These are phyloP conservation scores for Xerocomus amazonicus DNA, from an alignment of 1,284 basidiomycete genomes.

Conservation along the genomic window DNA sequence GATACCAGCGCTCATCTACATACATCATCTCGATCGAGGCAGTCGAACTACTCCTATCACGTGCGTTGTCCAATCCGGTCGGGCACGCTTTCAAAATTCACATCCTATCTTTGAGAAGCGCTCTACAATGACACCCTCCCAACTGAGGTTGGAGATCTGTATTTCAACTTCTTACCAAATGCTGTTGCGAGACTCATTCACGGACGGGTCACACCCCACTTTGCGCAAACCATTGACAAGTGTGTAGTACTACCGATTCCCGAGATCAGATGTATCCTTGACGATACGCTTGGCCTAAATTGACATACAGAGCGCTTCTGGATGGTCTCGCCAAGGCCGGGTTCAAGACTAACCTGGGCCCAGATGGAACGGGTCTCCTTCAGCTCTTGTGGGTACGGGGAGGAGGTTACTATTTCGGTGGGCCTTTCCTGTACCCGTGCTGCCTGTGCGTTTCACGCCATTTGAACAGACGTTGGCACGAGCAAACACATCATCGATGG, in stretches of 20 bases:
- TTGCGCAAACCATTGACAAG: slow-evolving; percentile 30
- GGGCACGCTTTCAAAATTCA: neutral
- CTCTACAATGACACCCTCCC: slow-evolving; percentile 27
- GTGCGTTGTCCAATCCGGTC: slow-evolving; percentile 6
- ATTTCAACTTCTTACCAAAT: slow-evolving; percentile 17
- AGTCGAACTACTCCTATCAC: slow-evolving; percentile 10
- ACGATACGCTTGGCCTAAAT: neutral
- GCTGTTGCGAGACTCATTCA: slow-evolving; percentile 14
- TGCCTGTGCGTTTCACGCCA: neutral
- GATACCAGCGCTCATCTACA: slow-evolving; percentile 32
- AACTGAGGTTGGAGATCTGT: slow-evolving; percentile 25
- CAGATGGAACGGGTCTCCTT: slow-evolving; percentile 36
- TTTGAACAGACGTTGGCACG: slow-evolving; percentile 35
- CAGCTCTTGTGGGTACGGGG: slow-evolving; percentile 31
- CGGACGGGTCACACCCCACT: slow-evolving; percentile 15
- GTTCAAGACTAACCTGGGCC: slow-evolving; percentile 42
- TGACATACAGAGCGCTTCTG: slow-evolving; percentile 30
- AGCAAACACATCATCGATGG: slow-evolving; percentile 41
- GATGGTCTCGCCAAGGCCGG: slow-evolving; percentile 43
- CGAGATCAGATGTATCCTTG: neutral
- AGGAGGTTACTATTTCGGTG: slow-evolving; percentile 44
- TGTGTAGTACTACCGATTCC: slow-evolving; percentile 3
- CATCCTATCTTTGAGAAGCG: slow-evolving; percentile 1
- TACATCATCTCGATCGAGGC: slow-evolving; percentile 20
- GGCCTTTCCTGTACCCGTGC: neutral